phyloP scores from a whole-genome alignment of 2,329 filamentous ascomycete species.

The Corniculantispora saksenae region DNA sequence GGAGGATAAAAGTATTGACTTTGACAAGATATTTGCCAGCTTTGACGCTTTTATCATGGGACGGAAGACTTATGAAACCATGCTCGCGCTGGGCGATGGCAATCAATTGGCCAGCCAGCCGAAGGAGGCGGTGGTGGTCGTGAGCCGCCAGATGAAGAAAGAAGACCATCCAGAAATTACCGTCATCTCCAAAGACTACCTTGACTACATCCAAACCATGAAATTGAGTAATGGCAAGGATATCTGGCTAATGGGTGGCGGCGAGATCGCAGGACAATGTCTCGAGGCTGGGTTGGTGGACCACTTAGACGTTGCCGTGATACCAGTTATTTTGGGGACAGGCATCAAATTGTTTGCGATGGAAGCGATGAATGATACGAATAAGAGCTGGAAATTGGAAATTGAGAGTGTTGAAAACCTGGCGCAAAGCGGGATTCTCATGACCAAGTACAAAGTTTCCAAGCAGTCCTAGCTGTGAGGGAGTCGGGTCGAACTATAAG shows the following conservation, averaged over 20 bases:
- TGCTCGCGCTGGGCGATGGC: slow-evolving; percentile 23
- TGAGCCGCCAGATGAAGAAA: slow-evolving; percentile 27
- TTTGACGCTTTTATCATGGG: slow-evolving; percentile 39
- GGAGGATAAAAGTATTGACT: slow-evolving; percentile 34
- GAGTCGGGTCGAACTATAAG: no score
- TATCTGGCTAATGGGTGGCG: slow-evolving; percentile 41
- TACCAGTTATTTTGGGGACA: no score
- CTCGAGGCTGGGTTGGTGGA: slow-evolving; percentile 34
- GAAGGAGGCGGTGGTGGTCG: slow-evolving; percentile 31
- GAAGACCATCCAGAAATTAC: slow-evolving; percentile 28
- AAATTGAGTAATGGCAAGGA: slow-evolving; percentile 28
- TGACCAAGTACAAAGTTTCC: no score
- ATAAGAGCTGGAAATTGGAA: no score
- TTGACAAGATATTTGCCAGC: slow-evolving; percentile 31
- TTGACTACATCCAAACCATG: slow-evolving; percentile 25
- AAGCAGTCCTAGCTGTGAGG: no score
- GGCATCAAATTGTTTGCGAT: no score
- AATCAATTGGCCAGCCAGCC: slow-evolving; percentile 27
- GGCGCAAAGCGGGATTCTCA: no score
- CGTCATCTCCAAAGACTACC: slow-evolving; percentile 24
- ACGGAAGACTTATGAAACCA: slow-evolving; percentile 36
- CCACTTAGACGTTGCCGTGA: no score
- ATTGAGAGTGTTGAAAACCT: no score
- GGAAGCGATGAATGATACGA: no score
- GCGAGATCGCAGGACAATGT: slow-evolving; percentile 30